Evolutionary conservation across 2,329 filamentous ascomycete species (phyloP).

Genomic region (Exophiala spinifera): DNA sequence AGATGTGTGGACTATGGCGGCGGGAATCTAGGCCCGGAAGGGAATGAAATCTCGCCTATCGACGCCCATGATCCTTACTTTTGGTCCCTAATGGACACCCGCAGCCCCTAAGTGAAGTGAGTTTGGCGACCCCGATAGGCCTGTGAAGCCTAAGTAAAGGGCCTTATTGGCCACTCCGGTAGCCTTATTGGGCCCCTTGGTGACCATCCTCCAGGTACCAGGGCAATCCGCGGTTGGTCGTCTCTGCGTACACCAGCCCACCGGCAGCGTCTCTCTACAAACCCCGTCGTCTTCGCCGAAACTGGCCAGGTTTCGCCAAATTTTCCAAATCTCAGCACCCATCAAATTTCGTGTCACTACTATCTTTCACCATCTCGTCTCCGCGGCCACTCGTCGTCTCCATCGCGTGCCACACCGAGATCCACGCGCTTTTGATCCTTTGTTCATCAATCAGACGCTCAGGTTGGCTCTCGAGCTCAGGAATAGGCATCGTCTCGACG

Average conservation of each 20-base stretch:
- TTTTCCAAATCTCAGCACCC: constrained; percentile 2
- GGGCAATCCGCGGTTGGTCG: too few relatives aligned
- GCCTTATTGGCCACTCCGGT: too few relatives aligned
- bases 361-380: constrained; percentile 31
- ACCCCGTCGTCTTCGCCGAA: not conserved
- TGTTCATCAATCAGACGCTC: not conserved
- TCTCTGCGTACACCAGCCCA: not conserved
- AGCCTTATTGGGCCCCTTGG: too few relatives aligned
- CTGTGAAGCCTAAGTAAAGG: too few relatives aligned
- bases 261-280: not conserved
- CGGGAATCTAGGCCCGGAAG: not conserved
- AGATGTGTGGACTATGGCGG: too few relatives aligned
- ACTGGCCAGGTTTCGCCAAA: constrained; percentile 10
- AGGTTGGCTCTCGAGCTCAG: not conserved
- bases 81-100: not conserved
- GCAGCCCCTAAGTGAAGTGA: too few relatives aligned
- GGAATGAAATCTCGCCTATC: not conserved
- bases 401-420: constrained; percentile 5
- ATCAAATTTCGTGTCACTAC: constrained; percentile 16
- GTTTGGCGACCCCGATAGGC: too few relatives aligned
- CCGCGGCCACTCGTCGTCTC: constrained; percentile 24
- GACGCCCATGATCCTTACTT: not conserved
- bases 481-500: constrained; percentile 9
- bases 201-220: too few relatives aligned
- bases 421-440: constrained; percentile 6